phyloP scores from a whole-genome alignment of 2,329 filamentous ascomycete species.

The Beauveria bassiana region DNA sequence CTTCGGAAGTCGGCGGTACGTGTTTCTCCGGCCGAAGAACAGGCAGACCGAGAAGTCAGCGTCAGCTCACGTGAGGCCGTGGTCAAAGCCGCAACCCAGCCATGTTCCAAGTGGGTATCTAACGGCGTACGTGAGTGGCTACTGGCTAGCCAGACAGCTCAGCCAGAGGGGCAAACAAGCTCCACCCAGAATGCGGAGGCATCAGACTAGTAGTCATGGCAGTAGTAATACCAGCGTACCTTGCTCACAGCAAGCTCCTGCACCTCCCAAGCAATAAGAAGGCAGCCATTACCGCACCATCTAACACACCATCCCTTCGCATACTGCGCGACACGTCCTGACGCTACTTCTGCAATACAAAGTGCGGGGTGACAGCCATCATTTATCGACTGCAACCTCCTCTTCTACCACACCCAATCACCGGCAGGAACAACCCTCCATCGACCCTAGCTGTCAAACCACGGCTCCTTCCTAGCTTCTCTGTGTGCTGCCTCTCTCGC shows the following conservation, averaged over 20 bases:
- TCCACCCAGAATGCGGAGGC: conserved; percentile 12
- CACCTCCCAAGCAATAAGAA: conserved; percentile 5
- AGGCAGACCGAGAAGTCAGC: background rate
- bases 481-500: background rate
- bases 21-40: conserved; percentile 1
- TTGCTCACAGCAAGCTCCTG: conserved; percentile 1
- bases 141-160: background rate
- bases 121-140: background rate
- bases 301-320: conserved; percentile 12
- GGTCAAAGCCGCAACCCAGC: background rate
- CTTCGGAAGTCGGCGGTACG: conserved; percentile 5
- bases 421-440: conserved; percentile 7
- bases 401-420: conserved; percentile 7
- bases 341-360: conserved; percentile 7
- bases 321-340: background rate
- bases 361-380: conserved; percentile 12
- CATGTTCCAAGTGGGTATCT: background rate
- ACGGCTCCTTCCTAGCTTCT: conserved; percentile 8
- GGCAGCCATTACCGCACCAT: conserved; percentile 9
- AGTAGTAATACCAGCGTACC: conserved; percentile 9
- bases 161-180: background rate
- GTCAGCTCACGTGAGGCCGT: conserved; percentile 6
- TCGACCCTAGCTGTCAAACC: background rate
- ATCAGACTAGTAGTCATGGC: conserved; percentile 7
- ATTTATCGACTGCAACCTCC: conserved; percentile 11